A percentile compares a stretch with the other conserved stretches of the same genome.
phyloP scores from a whole-genome alignment of 106 monocot genomes.

The Allium sativum region DNA sequence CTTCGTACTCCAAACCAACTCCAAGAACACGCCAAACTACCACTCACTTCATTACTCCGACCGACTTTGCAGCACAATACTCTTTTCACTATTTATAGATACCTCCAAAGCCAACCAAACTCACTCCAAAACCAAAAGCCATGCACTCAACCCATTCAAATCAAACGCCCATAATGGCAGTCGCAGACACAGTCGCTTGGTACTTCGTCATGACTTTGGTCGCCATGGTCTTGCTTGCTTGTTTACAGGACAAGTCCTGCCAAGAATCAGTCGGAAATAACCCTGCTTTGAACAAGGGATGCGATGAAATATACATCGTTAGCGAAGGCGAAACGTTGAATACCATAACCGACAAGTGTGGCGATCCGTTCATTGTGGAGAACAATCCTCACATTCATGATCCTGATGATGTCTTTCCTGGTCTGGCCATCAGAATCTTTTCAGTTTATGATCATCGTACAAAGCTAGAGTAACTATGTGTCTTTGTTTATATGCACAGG shows the following conservation, averaged over 20 bases:
- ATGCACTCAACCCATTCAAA: background rate
- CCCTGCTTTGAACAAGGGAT: background rate
- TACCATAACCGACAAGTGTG: conserved; percentile 32
- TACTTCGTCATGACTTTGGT: conserved; percentile 7
- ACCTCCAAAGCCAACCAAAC: background rate
- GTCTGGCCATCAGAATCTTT: conserved; percentile 21
- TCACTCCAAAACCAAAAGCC: background rate
- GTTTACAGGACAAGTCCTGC: background rate
- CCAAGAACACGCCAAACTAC: background rate
- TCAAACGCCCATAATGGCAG: background rate
- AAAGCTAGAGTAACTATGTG: too few species aligned
- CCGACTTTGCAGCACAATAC: background rate
- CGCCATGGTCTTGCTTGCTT: conserved; percentile 4
- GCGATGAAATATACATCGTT: conserved; percentile 29
- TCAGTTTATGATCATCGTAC: background rate
- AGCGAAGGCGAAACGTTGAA: conserved; percentile 29
- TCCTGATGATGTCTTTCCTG: conserved; percentile 31
- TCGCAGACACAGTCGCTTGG: conserved; percentile 6
- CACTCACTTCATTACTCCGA: background rate
- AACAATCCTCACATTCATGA: conserved; percentile 27
- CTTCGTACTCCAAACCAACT: background rate
- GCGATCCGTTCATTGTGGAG: conserved; percentile 31
- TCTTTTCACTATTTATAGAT: background rate
- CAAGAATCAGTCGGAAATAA: background rate
- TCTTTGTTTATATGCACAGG: too few species aligned